phyloP scores from a whole-genome alignment of 2,329 filamentous ascomycete species.

The Fusarium sarcochroum region DNA sequence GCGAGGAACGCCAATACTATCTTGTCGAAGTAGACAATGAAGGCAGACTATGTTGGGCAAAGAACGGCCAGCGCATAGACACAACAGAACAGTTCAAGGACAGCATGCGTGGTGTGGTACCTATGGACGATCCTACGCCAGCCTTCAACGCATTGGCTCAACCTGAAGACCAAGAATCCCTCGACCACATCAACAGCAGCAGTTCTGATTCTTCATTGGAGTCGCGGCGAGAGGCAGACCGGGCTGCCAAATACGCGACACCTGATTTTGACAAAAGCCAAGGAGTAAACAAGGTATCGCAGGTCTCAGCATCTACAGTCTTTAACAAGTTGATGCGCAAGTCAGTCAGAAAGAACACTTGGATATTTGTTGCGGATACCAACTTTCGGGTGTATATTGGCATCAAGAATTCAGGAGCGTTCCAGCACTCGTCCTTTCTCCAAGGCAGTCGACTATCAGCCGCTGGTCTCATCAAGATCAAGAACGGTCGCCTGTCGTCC shows the following conservation, averaged over 20 bases:
- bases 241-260: constrained; percentile 75
- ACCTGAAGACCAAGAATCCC: constrained; percentile 14
- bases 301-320: constrained; percentile 79
- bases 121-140: constrained; percentile 71
- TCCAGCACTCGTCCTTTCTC: constrained; percentile 92
- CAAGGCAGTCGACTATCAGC: constrained; percentile 85
- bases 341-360: constrained; percentile 87
- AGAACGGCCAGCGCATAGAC: constrained; percentile 83
- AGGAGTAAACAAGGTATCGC: constrained; percentile 67
- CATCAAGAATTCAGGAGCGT: constrained; percentile 89
- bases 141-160: constrained; percentile 56
- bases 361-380: constrained; percentile 94
- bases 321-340: constrained; percentile 85
- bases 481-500: constrained; percentile 81
- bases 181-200: constrained; percentile 45
- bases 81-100: constrained; percentile 83
- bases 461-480: constrained; percentile 88
- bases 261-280: constrained; percentile 73
- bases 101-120: constrained; percentile 81
- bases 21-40: constrained; percentile 81
- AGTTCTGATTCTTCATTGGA: constrained; percentile 57
- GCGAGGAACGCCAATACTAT: constrained; percentile 86
- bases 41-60: constrained; percentile 88
- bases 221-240: constrained; percentile 69
- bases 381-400: constrained; percentile 88